Evolutionary conservation across 108 stramenopile species (phyloP).

Genomic region (Chaetoceros tenuissimus): DNA sequence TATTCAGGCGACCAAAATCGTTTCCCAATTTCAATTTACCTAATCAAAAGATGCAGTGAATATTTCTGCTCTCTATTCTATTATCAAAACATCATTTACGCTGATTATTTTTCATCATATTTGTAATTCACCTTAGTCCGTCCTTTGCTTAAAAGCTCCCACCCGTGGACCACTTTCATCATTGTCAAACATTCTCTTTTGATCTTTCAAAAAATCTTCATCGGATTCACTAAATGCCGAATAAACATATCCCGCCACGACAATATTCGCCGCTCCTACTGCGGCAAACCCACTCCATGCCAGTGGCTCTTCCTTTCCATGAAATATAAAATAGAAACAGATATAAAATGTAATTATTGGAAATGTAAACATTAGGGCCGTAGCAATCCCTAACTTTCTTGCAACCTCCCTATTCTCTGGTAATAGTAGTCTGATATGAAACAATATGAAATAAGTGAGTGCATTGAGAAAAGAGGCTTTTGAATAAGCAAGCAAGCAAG

Average conservation of each 20-base stretch:
- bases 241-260: constrained; percentile 31
- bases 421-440: not conserved
- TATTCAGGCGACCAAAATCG: too few species aligned
- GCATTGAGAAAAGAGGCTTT: too few species aligned
- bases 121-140: constrained; percentile 12
- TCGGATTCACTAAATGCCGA: constrained; percentile 30
- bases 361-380: constrained; percentile 27
- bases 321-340: constrained; percentile 22
- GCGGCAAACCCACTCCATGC: constrained; percentile 30
- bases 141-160: constrained; percentile 31
- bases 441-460: too few species aligned
- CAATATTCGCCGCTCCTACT: constrained; percentile 26
- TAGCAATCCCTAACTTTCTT: constrained; percentile 24
- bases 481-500: too few species aligned
- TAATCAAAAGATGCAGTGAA: too few species aligned
- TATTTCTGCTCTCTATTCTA: too few species aligned
- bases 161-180: constrained; percentile 23
- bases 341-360: constrained; percentile 28
- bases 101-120: not conserved
- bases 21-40: too few species aligned
- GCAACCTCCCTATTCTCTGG: constrained; percentile 24
- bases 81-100: not conserved
- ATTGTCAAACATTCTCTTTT: constrained; percentile 10
- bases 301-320: constrained; percentile 24
- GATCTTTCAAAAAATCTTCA: constrained; percentile 5